Evolutionary conservation across 2,329 filamentous ascomycete genomes (phyloP), one percentile per base, ranked within the genome.

Genomic region (Myriosclerotinia curreyana): DNA sequence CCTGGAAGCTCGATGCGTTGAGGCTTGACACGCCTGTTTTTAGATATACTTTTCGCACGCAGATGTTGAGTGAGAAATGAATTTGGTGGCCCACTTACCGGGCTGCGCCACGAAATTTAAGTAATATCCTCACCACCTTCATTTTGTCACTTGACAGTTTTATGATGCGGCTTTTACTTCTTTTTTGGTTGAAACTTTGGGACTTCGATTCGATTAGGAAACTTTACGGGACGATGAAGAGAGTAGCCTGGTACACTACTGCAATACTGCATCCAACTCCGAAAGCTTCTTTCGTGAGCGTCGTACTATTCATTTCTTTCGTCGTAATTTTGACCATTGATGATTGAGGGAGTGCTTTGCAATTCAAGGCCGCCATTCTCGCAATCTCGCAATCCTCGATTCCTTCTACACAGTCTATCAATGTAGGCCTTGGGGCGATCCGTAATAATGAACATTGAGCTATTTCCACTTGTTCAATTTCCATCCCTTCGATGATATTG

Each of bases 61-160:
- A 38, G 53, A 62, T 36, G 42, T 31, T 38, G 61, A 34, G 44
- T 38, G 44, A 40, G 40, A 49, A 46, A 56, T n/a, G 51, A 25
- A 5, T 28, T 61, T 44, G 20, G 36, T 44, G 59, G 38, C 20
- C 59, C 59, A 62, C 55, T 59, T 59, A 31, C 55, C 55, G 55
- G 12, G 44, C 55, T 59, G 55, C 55, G 55, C 55, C 55, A 59
- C 55, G 42, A 59, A 59, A n/a, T n/a, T 46, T 20, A 22, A 15
- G 31, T 36, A 42, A 58, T 34, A 58, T 40, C 60, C 60, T 42
- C 51, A 25, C 61, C 44, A 50, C 31, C 40, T 38, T 51, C 46
- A 40, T 52, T 34, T 48, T 53, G 51, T 65, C 64, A 62, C 64
- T 65, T 63, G 64, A 65, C 64, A n/a, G 40, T 15, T 12, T 34